Percentiles rank a stretch among this genome's conserved stretches.
phyloP scores from a whole-genome alignment of 169 alveolate genomes.

The Plasmodium knowlesi region DNA sequence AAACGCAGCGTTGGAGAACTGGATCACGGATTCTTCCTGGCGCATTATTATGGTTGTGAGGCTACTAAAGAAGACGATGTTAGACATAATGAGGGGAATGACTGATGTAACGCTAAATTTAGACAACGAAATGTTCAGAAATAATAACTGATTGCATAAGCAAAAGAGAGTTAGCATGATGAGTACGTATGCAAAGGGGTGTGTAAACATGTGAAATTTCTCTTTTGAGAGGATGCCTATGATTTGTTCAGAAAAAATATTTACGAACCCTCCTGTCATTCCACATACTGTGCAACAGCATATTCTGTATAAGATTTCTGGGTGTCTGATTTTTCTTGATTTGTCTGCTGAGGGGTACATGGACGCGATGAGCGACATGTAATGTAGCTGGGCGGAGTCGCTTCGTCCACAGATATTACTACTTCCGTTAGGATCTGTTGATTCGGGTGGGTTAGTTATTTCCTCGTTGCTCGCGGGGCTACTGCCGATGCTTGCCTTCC shows the following conservation, averaged over 20 bases:
- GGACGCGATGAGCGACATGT: slow-evolving; percentile 18
- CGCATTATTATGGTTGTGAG: slow-evolving; percentile 55
- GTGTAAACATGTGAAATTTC: slow-evolving; percentile 21
- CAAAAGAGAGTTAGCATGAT: slow-evolving; percentile 39
- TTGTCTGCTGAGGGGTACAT: slow-evolving; percentile 2
- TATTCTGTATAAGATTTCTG: slow-evolving; percentile 32
- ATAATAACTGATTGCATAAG: slow-evolving; percentile 37
- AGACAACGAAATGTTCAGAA: slow-evolving; percentile 37
- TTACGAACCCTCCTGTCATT: slow-evolving; percentile 69
- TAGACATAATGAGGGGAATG: slow-evolving; percentile 64
- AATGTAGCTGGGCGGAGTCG: not conserved
- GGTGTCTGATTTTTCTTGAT: not conserved
- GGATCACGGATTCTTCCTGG: not conserved
- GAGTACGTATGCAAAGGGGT: slow-evolving; percentile 22
- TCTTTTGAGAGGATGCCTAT: slow-evolving; percentile 35
- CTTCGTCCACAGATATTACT: not conserved
- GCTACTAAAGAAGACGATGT: slow-evolving; percentile 43
- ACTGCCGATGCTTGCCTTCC: not conserved
- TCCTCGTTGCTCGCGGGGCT: not conserved
- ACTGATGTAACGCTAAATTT: slow-evolving; percentile 53
- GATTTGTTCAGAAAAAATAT: slow-evolving; percentile 59
- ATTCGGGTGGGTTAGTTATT: not conserved
- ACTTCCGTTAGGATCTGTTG: not conserved
- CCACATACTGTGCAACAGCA: slow-evolving; percentile 57
- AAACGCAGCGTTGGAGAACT: not conserved